Base-by-base conservation (phyloP, 2,329 filamentous ascomycete genomes). In the Zopfia rhizophila region DNA sequence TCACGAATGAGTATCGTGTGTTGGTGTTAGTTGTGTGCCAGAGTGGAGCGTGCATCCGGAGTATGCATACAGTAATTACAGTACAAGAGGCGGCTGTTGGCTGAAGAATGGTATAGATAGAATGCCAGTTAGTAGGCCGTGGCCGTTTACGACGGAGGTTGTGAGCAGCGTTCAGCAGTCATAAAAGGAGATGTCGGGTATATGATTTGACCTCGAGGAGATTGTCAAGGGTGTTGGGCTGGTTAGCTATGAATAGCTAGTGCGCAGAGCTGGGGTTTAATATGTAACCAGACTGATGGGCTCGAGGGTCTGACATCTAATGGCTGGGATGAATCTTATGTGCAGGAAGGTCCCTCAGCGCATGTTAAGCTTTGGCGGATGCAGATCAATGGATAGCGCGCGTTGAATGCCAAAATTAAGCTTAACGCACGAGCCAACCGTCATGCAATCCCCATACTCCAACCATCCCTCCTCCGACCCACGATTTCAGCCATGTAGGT, bases 391-490 rank as follows among this genome's bases (percentile, higher is more conserved):
- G 29, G 23, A 24, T 21, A 27, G 5, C 21, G 36, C 21, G 33
- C 28, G 16, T 10, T 22, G 6, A 21, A 49, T 19, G 16, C 13
- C 11, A n/a, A 35, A 35, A 35, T 35, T 35, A 35, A 35, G 31
- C 31, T 16, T 21, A 35, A 35, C 7, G 31, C 31, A 35, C 31
- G 22, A 18, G 17, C 31, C 31, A 16, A 8, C 29, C 29, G 29
- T 16, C n/a, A n/a, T n/a, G n/a, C n/a, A n/a, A n/a, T n/a, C n/a
- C n/a, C n/a, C n/a, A 4, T 3, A 21, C 12, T 31, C 6, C 12
- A n/a, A 38, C 19, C 29, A 36, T n/a, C n/a, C 24, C 23, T 18
- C 43, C 42, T 47, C 16, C 17, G 29, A 47, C 39, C 41, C 18
- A n/a, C n/a, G n/a, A n/a, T n/a, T n/a, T n/a, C n/a, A n/a, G n/a